Conservation (phyloP, 495 filamentous ascomycete species). For the Penicillium paxilli region DNA sequence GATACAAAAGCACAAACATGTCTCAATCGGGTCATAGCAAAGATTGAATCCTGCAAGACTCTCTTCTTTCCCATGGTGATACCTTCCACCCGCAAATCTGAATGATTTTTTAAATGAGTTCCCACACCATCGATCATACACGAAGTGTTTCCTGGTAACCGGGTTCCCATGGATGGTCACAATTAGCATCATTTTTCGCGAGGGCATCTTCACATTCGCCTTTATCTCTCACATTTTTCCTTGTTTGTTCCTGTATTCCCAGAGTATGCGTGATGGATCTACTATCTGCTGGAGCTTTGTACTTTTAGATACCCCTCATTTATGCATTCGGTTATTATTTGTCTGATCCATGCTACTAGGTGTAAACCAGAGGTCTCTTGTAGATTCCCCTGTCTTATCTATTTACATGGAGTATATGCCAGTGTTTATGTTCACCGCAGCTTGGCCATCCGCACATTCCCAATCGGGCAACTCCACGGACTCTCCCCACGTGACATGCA, state of each 20-base stretch:
- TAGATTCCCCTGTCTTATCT: no score
- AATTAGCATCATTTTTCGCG: no score
- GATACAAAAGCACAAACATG: no score
- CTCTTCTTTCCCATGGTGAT: no score
- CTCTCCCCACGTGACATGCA: background rate
- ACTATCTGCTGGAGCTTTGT: conserved; percentile 11
- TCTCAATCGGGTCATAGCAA: no score
- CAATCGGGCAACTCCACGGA: background rate
- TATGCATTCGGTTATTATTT: background rate
- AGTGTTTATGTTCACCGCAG: background rate
- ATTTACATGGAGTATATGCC: no score
- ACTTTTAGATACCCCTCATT: conserved; percentile 29
- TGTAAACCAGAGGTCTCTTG: background rate
- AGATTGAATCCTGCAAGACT: no score
- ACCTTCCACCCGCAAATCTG: no score
- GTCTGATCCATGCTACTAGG: background rate
- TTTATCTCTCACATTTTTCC: background rate
- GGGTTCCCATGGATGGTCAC: no score
- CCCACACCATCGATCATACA: background rate
- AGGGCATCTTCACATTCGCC: background rate
- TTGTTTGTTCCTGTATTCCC: conserved; percentile 6
- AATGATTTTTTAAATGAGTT: no score
- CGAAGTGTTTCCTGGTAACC: no score
- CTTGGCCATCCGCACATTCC: background rate
- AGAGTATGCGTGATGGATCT: conserved; percentile 5